These are phyloP conservation scores for Metschnikowia similis DNA, from an alignment of 805 yeast genomes.

Conservation along the genomic window DNA sequence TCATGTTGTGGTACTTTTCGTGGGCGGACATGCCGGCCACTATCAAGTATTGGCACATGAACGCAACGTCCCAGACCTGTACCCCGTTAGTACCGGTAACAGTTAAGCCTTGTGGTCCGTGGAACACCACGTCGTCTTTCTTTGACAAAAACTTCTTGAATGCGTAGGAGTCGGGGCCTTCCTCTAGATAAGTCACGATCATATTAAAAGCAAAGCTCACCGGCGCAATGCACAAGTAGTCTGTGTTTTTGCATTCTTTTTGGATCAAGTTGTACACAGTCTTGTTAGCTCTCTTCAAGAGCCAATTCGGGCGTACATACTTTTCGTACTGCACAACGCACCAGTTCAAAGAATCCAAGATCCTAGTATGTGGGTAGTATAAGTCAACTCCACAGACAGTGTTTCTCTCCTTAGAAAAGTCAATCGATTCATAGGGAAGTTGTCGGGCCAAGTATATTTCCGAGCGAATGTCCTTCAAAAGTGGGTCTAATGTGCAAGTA, in stretches of 20 bases:
- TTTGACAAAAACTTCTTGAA: slow-evolving; percentile 55
- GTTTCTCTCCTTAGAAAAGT: slow-evolving; percentile 70
- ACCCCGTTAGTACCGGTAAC: slow-evolving; percentile 97
- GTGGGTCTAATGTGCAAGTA: slow-evolving; percentile 57
- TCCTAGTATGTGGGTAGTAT: slow-evolving; percentile 83
- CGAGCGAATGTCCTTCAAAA: slow-evolving; percentile 59
- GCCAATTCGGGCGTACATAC: slow-evolving; percentile 71
- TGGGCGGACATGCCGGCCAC: slow-evolving; percentile 72
- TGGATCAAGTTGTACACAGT: slow-evolving; percentile 59
- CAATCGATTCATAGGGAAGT: slow-evolving; percentile 58
- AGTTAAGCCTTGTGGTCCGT: slow-evolving; percentile 87
- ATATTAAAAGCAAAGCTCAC: slow-evolving; percentile 83
- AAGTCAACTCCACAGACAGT: slow-evolving; percentile 88
- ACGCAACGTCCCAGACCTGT: slow-evolving; percentile 96
- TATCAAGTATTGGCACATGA: slow-evolving; percentile 78
- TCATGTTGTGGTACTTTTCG: slow-evolving; percentile 59
- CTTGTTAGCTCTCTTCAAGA: slow-evolving; percentile 48
- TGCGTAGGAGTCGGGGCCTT: slow-evolving; percentile 62
- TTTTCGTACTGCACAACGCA: slow-evolving; percentile 62
- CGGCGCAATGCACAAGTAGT: slow-evolving; percentile 85
- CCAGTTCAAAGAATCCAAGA: slow-evolving; percentile 61
- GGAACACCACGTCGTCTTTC: slow-evolving; percentile 72
- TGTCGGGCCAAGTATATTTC: slow-evolving; percentile 63
- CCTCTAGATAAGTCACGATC: slow-evolving; percentile 63
- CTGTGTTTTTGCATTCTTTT: slow-evolving; percentile 76